A percentile compares a stretch with the other conserved stretches of the same genome.
phyloP scores from a whole-genome alignment of 495 filamentous ascomycete species.

The Xylaria intraflava region DNA sequence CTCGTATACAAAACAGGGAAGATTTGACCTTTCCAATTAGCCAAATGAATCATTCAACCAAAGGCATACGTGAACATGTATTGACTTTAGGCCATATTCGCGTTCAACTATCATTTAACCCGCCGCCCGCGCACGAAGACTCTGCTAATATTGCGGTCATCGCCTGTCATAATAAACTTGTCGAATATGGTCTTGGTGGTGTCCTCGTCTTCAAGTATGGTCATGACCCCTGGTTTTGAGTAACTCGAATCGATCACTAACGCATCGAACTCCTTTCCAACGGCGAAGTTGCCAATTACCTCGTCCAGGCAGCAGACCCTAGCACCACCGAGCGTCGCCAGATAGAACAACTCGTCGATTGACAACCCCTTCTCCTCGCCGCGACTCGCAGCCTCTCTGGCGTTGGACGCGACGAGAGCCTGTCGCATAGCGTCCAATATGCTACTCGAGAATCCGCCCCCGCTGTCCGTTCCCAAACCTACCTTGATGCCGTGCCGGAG shows the following conservation, averaged over 20 bases:
- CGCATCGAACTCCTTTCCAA: conserved; percentile 61
- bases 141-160: conserved; percentile 54
- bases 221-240: conserved; percentile 43
- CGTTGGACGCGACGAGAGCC: conserved; percentile 56
- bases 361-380: conserved; percentile 45
- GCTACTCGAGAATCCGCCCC: conserved; percentile 55
- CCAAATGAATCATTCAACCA: not conserved
- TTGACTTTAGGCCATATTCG: not conserved
- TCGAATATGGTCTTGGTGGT: conserved; percentile 45
- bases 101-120: conserved; percentile 29
- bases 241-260: conserved; percentile 43
- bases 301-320: conserved; percentile 50
- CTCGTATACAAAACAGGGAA: conserved; percentile 13
- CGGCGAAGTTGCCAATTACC: conserved; percentile 51
- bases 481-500: conserved; percentile 55
- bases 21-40: not conserved
- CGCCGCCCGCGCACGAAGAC: conserved; percentile 52
- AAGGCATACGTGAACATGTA: not conserved
- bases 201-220: conserved; percentile 48
- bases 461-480: conserved; percentile 60
- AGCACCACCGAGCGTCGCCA: conserved; percentile 59
- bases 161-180: conserved; percentile 61
- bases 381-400: conserved; percentile 41
- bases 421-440: conserved; percentile 54
- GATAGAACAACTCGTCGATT: conserved; percentile 50